Base-by-base conservation (phyloP, 148 eudicot genomes). In the Cornus suecica region DNA sequence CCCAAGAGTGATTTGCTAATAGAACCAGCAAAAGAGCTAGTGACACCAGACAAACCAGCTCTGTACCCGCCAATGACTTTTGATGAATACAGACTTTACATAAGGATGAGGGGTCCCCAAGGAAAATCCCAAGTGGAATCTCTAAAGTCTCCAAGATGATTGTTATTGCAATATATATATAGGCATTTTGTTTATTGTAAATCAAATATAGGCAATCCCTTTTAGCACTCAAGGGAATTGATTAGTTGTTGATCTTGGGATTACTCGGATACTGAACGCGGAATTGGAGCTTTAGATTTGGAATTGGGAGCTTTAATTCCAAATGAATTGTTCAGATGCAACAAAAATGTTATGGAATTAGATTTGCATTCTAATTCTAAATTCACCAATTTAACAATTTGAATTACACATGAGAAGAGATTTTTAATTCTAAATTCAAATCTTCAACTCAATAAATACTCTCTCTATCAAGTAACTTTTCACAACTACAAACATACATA, bases 51-150 rank as follows among this genome's bases (percentile, higher is more conserved):
- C 20, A 84, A 28, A 68, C 95, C 97, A 0, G 83, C 97, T 24
- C 42, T 90, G 69, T 93, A 93, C 68, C 73, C 72, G 0, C 69
- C 92, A 14, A 90, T 86, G 95, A 93, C 92, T 26, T 93, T 90
- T 26, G 88, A 93, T 42, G 89, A 93, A 63, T 93, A 93, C 66
- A 84, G 97, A 2, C 86, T 88, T 16, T 90, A 29, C 70, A 93
- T 93, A 54, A 85, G 97, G 87, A 74, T 79, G n/a, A 86, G 81
- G 60, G 97, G 97, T 28, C 95, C 97, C 4, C 80, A 78, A 45
- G 97, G 97, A 20, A 93, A 93, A 79, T 83, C 89, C 13, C 95
- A 90, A 78, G 93, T 90, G 0, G 93, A 90, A n/a, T 90, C 93
- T 3, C 73, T 86, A 14, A 83, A 81, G 61, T 85, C 87, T 18